These are phyloP conservation scores for Dioszegia hungarica DNA, from an alignment of 768 basidiomycete genomes.

Conservation along the genomic window DNA sequence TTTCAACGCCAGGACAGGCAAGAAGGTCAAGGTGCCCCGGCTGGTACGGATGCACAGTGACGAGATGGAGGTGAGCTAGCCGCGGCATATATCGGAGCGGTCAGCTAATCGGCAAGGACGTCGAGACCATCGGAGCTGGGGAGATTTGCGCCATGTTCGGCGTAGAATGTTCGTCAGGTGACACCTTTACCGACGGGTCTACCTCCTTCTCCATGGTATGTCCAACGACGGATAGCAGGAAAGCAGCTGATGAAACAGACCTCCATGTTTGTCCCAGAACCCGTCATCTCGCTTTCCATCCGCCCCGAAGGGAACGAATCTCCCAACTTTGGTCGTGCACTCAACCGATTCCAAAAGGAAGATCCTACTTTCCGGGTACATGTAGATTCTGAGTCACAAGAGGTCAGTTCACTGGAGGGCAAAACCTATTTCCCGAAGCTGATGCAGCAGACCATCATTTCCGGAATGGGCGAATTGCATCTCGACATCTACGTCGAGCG, in stretches of 20 bases:
- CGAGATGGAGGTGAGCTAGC: constrained; percentile 84
- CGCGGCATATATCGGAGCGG: neutral
- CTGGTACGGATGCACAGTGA: constrained; percentile 97
- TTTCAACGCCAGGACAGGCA: constrained; percentile 88
- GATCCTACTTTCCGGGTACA: constrained; percentile 99
- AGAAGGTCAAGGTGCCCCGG: constrained; percentile 93
- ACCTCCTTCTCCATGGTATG: constrained; percentile 87
- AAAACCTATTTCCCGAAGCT: neutral
- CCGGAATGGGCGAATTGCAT: constrained; percentile 98
- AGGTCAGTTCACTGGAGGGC: constrained; percentile 56
- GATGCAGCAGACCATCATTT: constrained; percentile 81
- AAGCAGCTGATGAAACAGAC: constrained; percentile 58
- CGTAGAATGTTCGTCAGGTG: constrained; percentile 94
- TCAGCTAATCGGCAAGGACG: constrained; percentile 53
- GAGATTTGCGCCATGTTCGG: constrained; percentile 99
- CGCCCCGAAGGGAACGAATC: constrained; percentile 88
- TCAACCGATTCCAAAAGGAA: constrained; percentile 97
- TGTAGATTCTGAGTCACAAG: constrained; percentile 86
- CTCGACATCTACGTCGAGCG: constrained; percentile 98
- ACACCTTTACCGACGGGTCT: constrained; percentile 92
- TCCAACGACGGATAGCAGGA: constrained; percentile 1
- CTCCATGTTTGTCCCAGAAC: constrained; percentile 97
- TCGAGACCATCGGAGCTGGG: constrained; percentile 87
- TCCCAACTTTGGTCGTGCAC: constrained; percentile 91
- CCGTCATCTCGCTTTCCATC: constrained; percentile 92